A percentile compares a stretch with the other conserved stretches of the same genome.
These are phyloP conservation scores for Rhodomyrtus psidioides DNA, from an alignment of 441 rosid species.

Conservation along the genomic window DNA sequence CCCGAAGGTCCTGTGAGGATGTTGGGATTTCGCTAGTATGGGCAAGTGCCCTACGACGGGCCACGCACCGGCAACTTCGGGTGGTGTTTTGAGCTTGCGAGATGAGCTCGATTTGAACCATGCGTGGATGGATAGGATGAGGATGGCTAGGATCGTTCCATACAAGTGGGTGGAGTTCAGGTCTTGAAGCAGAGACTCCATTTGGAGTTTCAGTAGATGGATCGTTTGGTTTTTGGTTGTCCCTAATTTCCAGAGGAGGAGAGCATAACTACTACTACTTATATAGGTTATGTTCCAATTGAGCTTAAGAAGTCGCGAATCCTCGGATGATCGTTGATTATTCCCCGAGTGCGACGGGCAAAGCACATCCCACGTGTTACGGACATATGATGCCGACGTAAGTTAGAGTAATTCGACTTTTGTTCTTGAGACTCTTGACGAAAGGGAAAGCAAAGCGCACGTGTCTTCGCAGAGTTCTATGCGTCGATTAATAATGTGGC, in stretches of 20 bases:
- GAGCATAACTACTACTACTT: too few species aligned
- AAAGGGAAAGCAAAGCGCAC: background rate
- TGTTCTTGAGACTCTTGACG: background rate
- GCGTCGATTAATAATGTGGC: background rate
- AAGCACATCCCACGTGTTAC: background rate
- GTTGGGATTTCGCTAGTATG: background rate
- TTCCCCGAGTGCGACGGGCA: background rate
- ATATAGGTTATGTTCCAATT: background rate
- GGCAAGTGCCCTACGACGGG: background rate
- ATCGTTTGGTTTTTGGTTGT: background rate
- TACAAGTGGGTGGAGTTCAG: background rate
- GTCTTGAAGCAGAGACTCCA: background rate
- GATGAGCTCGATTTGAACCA: background rate
- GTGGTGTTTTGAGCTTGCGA: background rate
- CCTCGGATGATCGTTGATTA: background rate
- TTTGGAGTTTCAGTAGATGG: background rate
- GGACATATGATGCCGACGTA: background rate
- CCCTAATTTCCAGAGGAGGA: background rate
- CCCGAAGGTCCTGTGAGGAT: conserved; percentile 12
- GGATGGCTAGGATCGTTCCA: background rate
- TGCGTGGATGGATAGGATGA: background rate
- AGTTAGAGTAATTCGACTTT: background rate
- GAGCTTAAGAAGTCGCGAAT: background rate
- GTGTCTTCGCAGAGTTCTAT: background rate
- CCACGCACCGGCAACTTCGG: background rate